Base-by-base conservation (phyloP, 371 early-diverging fungal species). In the Mortierella sp. region DNA sequence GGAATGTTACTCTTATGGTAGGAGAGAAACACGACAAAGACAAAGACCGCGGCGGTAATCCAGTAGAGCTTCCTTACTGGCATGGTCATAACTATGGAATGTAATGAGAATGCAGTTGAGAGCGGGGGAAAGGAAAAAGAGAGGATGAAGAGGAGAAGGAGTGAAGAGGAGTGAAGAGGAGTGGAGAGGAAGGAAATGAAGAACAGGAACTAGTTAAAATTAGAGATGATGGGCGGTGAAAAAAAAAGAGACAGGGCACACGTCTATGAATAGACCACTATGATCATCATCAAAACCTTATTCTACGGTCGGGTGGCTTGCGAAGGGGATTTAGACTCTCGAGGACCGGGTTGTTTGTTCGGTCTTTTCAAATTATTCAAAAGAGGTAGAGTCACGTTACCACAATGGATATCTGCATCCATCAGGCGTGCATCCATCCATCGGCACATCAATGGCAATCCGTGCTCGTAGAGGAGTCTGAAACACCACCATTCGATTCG, bases 281-380 rank as follows among this genome's bases (percentile, higher is more conserved):
- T 34, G 34, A 34, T 7, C 34, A 11, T 7, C 14, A 11, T 14
- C 7, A 11, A 14, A 34, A 34, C 37, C 37, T 14, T 34, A 34
- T 34, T 34, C 14, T 14, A 14, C 37, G 7, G 53, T n/a, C n/a
- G n/a, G n/a, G n/a, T 52, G 46, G 47, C 53, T 60, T 24, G 42
- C 9, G n/a, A n/a, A n/a, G n/a, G n/a, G n/a, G n/a, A n/a, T n/a
- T n/a, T n/a, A n/a, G n/a, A n/a, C n/a, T n/a, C n/a, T n/a, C n/a
- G n/a, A 50, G n/a, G 6, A 14, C 30, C 34, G 41, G 56, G 31
- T 19, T 19, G 27, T 31, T 60, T 55, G 57, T 64, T 71, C 71
- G 26, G 49, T 59, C 71, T 71, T 71, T 71, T 71, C 61, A 60
- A 60, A 64, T 71, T 71, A n/a, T n/a, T 71, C 71, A 71, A 60